These are phyloP conservation scores for Suaeda aralocaspica DNA, from an alignment of 148 eudicot species.

Conservation along the genomic window DNA sequence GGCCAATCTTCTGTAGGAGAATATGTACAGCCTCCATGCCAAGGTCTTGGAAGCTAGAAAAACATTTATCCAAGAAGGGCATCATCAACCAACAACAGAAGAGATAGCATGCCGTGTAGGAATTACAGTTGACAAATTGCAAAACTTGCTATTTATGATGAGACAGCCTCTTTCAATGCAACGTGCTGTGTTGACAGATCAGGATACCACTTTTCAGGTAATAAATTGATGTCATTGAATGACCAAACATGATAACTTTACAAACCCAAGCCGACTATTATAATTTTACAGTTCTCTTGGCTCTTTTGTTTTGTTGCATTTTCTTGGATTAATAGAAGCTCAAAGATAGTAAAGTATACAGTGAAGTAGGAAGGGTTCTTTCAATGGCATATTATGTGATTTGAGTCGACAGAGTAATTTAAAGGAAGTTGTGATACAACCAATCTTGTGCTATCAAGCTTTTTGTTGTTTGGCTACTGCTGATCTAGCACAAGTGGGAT, in stretches of 20 bases:
- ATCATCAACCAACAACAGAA: slow-evolving; percentile 54
- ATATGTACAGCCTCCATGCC: slow-evolving; percentile 58
- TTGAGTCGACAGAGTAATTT: not conserved
- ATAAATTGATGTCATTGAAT: not conserved
- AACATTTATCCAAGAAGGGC: slow-evolving; percentile 57
- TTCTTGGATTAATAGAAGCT: not conserved
- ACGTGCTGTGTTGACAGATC: slow-evolving; percentile 66
- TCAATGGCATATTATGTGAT: not conserved
- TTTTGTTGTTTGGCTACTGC: not conserved
- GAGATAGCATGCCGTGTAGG: slow-evolving; percentile 69
- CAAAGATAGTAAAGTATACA: not conserved
- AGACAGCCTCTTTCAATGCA: slow-evolving; percentile 75
- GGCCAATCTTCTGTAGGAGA: slow-evolving; percentile 50
- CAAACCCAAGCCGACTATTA: not conserved
- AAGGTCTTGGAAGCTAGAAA: slow-evolving; percentile 74
- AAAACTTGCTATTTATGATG: slow-evolving; percentile 41
- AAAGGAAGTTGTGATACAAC: not conserved
- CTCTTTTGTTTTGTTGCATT: not conserved
- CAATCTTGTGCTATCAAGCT: not conserved
- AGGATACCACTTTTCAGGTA: slow-evolving; percentile 77
- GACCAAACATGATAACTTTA: too few species aligned
- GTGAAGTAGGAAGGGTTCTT: not conserved
- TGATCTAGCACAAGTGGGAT: not conserved
- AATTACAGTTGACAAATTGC: slow-evolving; percentile 66
- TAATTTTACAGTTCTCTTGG: not conserved